Conservation (phyloP, 306 rosid genomes). For the Cicer arietinum region DNA sequence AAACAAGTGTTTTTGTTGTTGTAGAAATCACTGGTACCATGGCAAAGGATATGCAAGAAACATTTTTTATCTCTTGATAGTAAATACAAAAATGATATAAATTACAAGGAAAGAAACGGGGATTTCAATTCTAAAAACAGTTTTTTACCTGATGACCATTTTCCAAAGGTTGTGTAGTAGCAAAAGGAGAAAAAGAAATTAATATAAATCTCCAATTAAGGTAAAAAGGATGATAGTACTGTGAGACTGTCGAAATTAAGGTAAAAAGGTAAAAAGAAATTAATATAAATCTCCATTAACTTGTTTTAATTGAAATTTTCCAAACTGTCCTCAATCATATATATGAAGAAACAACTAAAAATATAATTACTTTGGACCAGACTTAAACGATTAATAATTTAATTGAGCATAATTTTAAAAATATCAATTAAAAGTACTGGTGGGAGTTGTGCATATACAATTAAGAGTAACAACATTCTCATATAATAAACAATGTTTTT, state of each 20-base stretch:
- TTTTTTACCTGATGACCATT: slow-evolving; percentile 77
- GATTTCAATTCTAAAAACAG: slow-evolving; percentile 23
- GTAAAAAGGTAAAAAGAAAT: too few species aligned
- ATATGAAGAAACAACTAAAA: too few species aligned
- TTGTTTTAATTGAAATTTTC: slow-evolving; percentile 17
- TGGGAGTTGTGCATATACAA: slow-evolving; percentile 4
- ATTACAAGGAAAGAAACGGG: slow-evolving; percentile 37
- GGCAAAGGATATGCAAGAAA: neutral
- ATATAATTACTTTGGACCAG: slow-evolving; percentile 20
- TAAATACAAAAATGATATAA: slow-evolving; percentile 12
- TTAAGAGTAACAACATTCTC: slow-evolving; percentile 1
- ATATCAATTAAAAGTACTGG: slow-evolving; percentile 6
- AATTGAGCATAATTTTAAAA: slow-evolving; percentile 22
- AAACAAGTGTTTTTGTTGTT: slow-evolving; percentile 62
- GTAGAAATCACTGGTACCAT: slow-evolving; percentile 44
- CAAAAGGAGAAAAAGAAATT: slow-evolving; percentile 43
- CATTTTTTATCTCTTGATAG: neutral
- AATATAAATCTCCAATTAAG: slow-evolving; percentile 46
- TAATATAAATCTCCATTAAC: neutral
- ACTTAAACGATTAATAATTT: neutral
- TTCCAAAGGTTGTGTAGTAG: slow-evolving; percentile 65
- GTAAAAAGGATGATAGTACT: slow-evolving; percentile 17
- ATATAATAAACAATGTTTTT: slow-evolving; percentile 25
- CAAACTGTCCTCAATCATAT: slow-evolving; percentile 27
- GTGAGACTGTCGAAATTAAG: neutral